Evolutionary conservation across 2,329 filamentous ascomycete species (phyloP), one percentile per base, ranked within the genome.

Genomic region (Fusarium setosum): DNA sequence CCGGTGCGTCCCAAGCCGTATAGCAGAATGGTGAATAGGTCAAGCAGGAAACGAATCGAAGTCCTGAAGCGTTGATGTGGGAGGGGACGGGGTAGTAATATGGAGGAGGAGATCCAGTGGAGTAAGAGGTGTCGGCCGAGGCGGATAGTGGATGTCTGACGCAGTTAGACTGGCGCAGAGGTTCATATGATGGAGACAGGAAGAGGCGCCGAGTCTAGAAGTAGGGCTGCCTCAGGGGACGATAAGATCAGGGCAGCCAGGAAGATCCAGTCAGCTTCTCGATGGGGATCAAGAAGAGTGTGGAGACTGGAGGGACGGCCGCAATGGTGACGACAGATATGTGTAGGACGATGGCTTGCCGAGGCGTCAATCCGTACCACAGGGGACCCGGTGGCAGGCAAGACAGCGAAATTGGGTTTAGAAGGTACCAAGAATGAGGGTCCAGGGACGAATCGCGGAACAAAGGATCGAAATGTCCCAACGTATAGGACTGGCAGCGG

Each of bases 161-260:
- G 56, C 56, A 70, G 59, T 54, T 48, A 50, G 58, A 67, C 41
- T 59, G 68, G 55, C 49, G 53, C 54, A 68, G 62, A 59, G 53
- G 56, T 56, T 57, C 65, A 63, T 71, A 65, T 67, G 63, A 60
- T 58, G 57, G 62, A 61, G 58, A 59, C 42, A 63, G 48, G 55
- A 55, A 58, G 69, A 68, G 67, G 64, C 67, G 70, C 53, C 51
- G 53, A 61, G 67, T 72, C 67, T 69, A 71, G 64, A 72, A 65
- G 63, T 67, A 63, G 55, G 56, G 54, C 56, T 71, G 57, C 63
- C 66, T 47, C 59, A 57, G 53, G n/a, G 45, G 55, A 60, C 55
- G 61, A 63, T 57, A 37, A 52, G 56, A 48, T 44, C 51, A 60
- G 60, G 34, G 63, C 52, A 61, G 47, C 49, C 45, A 49, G 45